Evolutionary conservation across 1,284 basidiomycete genomes (phyloP).

Genomic region (Fistulina hepatica): DNA sequence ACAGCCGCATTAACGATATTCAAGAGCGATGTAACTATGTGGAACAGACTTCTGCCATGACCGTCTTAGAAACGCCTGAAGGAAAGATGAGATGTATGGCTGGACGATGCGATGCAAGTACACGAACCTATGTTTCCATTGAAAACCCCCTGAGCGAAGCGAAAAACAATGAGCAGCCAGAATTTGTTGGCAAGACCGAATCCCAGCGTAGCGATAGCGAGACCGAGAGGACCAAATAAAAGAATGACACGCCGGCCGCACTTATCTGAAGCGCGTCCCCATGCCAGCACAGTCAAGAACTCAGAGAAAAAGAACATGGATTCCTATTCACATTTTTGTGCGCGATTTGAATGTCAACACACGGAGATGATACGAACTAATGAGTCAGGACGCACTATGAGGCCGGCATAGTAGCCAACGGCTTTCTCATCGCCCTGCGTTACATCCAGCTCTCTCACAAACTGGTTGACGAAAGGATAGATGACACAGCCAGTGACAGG

Average conservation of each 20-base stretch:
- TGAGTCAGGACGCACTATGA: too few relatives aligned
- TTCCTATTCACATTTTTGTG: slow-evolving; percentile 30
- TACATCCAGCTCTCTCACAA: slow-evolving; percentile 37
- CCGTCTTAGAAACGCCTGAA: slow-evolving; percentile 27
- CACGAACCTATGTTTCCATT: slow-evolving; percentile 34
- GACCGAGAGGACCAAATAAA: slow-evolving; percentile 32
- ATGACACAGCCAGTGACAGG: slow-evolving; percentile 26
- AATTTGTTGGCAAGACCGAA: slow-evolving; percentile 36
- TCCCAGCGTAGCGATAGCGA: slow-evolving; percentile 29
- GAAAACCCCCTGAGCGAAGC: slow-evolving; percentile 33
- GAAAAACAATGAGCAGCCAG: slow-evolving; percentile 27
- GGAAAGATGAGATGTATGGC: neutral
- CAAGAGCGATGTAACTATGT: neutral
- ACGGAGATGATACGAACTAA: too few relatives aligned
- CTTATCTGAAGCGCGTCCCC: slow-evolving; percentile 33
- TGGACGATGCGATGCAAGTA: slow-evolving; percentile 3
- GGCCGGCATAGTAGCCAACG: slow-evolving; percentile 45
- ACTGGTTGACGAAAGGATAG: slow-evolving; percentile 43
- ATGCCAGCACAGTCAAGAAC: slow-evolving; percentile 29
- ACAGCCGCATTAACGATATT: neutral
- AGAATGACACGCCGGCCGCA: slow-evolving; percentile 34
- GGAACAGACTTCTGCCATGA: slow-evolving; percentile 26
- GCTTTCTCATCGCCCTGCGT: slow-evolving; percentile 33
- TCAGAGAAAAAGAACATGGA: slow-evolving; percentile 34
- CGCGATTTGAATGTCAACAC: too few relatives aligned